Evolutionary conservation across 257 asterid species (phyloP).

Genomic region (Ophiorrhiza pumila): DNA sequence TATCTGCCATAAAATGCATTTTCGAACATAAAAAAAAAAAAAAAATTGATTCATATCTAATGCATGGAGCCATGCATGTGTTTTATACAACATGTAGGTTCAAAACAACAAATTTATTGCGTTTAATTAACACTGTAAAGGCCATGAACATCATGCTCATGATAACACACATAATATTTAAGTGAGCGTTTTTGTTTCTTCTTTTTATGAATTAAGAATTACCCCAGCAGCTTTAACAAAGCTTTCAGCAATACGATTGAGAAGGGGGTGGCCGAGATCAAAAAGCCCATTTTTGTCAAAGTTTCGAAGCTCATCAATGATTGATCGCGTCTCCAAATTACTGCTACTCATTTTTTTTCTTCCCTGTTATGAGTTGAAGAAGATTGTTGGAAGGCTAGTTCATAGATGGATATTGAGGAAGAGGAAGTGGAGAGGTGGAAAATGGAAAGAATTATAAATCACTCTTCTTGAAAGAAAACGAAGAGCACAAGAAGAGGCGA

Average conservation of each 20-base stretch:
- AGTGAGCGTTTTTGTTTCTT: too few species aligned
- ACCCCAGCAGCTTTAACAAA: constrained; percentile 91
- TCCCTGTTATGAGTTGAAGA: background rate
- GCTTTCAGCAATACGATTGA: constrained; percentile 76
- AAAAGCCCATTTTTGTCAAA: constrained; percentile 51
- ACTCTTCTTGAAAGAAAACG: too few species aligned
- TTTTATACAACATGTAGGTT: too few species aligned
- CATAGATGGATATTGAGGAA: background rate
- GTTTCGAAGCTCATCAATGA: constrained; percentile 60
- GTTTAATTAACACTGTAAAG: too few species aligned
- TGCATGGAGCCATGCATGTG: background rate
- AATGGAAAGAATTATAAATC: background rate
- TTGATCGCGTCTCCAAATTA: constrained; percentile 59
- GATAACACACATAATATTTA: too few species aligned
- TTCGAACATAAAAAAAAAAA: background rate
- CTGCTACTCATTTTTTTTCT: constrained; percentile 38
- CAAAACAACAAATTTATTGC: too few species aligned
- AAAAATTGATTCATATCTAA: too few species aligned
- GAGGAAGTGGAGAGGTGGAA: background rate
- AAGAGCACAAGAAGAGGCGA: background rate
- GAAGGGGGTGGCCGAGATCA: constrained; percentile 88
- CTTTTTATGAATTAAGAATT: background rate
- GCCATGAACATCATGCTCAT: too few species aligned
- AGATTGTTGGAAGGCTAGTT: background rate
- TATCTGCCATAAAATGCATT: constrained; percentile 42